phyloP scores from a whole-genome alignment of 257 asterid species.

The Solanum tarijense region DNA sequence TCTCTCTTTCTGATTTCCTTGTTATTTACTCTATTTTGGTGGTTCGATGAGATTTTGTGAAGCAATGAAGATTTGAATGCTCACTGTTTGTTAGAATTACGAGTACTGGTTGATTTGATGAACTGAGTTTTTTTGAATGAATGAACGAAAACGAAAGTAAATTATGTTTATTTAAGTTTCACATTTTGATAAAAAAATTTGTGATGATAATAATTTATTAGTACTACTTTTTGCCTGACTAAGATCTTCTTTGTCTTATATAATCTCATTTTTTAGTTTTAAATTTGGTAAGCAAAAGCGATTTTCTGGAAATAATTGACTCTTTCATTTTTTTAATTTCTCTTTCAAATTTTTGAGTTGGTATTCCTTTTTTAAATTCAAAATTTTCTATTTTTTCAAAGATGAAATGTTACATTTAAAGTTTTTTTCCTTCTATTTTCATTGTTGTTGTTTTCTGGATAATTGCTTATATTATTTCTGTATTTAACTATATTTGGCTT shows the following conservation, averaged over 20 bases:
- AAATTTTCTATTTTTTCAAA: too few relatives aligned
- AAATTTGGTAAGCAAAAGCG: not conserved
- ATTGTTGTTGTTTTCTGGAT: not conserved
- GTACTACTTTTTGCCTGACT: not conserved
- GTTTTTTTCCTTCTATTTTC: not conserved
- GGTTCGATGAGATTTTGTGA: not conserved
- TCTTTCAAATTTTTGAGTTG: not conserved
- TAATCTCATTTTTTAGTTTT: not conserved
- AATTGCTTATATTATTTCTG: not conserved
- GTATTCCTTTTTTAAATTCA: not conserved
- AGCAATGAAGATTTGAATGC: not conserved
- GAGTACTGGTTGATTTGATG: not conserved
- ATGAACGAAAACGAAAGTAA: not conserved
- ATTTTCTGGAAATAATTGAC: not conserved
- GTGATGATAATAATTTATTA: not conserved
- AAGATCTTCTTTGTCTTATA: not conserved
- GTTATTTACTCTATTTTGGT: not conserved
- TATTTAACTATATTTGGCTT: not conserved
- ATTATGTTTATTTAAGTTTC: not conserved
- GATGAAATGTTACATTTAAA: not conserved
- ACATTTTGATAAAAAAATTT: not conserved
- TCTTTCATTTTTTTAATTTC: not conserved
- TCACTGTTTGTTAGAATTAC: not conserved
- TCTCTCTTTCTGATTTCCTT: not conserved
- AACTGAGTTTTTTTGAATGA: not conserved